Conservation (phyloP, 805 yeast genomes). For the Sugiyamaella smithiae region DNA sequence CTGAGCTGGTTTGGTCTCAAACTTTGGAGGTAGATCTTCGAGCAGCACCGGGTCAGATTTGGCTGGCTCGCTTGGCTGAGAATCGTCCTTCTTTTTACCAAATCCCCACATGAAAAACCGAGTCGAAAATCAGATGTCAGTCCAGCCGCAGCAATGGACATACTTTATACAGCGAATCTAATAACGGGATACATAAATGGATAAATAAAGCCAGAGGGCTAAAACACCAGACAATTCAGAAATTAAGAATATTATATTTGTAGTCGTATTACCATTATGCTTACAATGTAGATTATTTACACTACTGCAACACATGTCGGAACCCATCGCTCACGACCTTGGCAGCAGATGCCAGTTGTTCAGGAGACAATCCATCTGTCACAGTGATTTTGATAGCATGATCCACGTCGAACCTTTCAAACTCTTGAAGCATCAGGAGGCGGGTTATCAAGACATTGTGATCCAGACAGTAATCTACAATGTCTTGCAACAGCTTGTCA, state of each 20-base stretch:
- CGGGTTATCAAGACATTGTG: slow-evolving; percentile 63
- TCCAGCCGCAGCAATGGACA: too few relatives aligned
- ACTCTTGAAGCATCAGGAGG: slow-evolving; percentile 60
- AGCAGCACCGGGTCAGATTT: slow-evolving; percentile 16
- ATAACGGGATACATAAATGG: too few relatives aligned
- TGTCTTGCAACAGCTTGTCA: slow-evolving; percentile 61
- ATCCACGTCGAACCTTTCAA: slow-evolving; percentile 67
- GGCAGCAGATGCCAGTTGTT: slow-evolving; percentile 47
- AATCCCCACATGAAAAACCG: slow-evolving; percentile 29
- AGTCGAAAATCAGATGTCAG: too few relatives aligned
- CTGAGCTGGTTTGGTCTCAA: slow-evolving; percentile 24
- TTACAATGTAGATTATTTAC: slow-evolving; percentile 17
- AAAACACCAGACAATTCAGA: too few relatives aligned
- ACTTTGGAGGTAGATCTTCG: slow-evolving; percentile 34
- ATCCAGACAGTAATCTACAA: slow-evolving; percentile 55
- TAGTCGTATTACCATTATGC: too few relatives aligned
- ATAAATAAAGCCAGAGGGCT: too few relatives aligned
- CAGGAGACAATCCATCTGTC: slow-evolving; percentile 40
- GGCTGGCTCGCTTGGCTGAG: not conserved
- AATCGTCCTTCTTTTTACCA: slow-evolving; percentile 1
- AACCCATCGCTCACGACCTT: slow-evolving; percentile 32
- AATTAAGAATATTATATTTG: too few relatives aligned
- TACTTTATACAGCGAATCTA: too few relatives aligned
- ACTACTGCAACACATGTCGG: not conserved
- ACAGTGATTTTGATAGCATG: slow-evolving; percentile 57